Base-by-base conservation (phyloP, 805 yeast species). In the Danielia oregonensis region DNA sequence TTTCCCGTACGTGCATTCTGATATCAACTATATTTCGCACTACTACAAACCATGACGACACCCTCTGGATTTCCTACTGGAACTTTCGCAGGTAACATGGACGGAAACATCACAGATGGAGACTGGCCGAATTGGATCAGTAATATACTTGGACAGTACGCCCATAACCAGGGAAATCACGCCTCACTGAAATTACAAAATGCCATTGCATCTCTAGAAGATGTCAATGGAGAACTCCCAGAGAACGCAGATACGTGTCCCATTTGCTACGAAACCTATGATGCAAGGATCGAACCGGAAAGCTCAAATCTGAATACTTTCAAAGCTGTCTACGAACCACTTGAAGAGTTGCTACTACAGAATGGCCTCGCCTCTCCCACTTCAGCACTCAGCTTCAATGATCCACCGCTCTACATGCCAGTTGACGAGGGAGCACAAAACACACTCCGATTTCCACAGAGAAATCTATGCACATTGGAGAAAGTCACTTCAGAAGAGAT, bases 211-310 rank as follows among this genome's bases (percentile, higher is more conserved):
- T 59, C 60, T 16, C 47, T 65, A 24, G 42, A 46, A 24, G 52
- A 42, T 11, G 55, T 60, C 10, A n/a, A n/a, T n/a, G n/a, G n/a
- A n/a, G 55, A 49, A 15, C 10, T 39, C 9, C 42, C 33, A 5
- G 36, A 31, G 2, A 24, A 55, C 25, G 42, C 41, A 4, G 46
- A 48, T 14, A 59, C 55, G 5, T 66, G 72, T 38, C 68, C 72
- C 2, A 66, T 66, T 13, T 66, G 72, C 48, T 66, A 62, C 41
- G 72, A 66, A 13, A 33, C 51, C 6, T 65, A 61, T 35, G 63
- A n/a, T n/a, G n/a, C n/a, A n/a, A n/a, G n/a, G n/a, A n/a, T n/a
- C n/a, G n/a, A n/a, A n/a, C n/a, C n/a, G n/a, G n/a, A n/a, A n/a
- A n/a, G n/a, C n/a, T n/a, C n/a, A n/a, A n/a, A n/a, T n/a, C n/a